Base-by-base conservation (phyloP, 257 asterid genomes). In the Datura wrightii region DNA sequence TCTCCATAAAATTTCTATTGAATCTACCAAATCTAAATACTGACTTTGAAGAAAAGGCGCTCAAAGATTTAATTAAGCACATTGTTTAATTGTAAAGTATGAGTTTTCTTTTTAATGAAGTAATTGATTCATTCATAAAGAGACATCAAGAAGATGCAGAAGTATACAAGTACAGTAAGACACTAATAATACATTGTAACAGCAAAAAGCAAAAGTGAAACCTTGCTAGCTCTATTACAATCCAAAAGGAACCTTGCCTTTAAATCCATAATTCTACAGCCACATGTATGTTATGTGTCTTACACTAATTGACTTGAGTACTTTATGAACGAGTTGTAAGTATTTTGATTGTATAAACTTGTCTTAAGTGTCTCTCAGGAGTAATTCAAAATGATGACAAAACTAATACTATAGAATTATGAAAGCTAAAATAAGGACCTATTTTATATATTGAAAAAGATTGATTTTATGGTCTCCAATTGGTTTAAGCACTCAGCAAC, bases 251-350 rank as follows among this genome's bases (percentile, higher is more conserved):
- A n/a, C n/a, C 11, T 48, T 48, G 19, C 59, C 19, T 46, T 66
- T 18, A 56, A 60, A 84, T 84, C 85, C 74, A n/a, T 1, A 5
- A 9, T 82, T 62, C 50, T 65, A 56, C 14, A 24, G 46, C 62
- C 24, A 55, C 62, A 5, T 55, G n/a, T 15, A 55, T 55, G 3
- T 56, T 56, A 15, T 56, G 62, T 56, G 15, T 56, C 62, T 56
- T n/a, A 15, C 31, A 8, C 62, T 56, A 56, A 56, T 56, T 56
- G 62, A 56, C 24, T 56, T 56, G 62, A 56, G 31, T 56, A 56
- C 62, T 56, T 56, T 5, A 18, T 56, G 24, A 24, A 56, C 18
- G 62, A 56, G 62, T 56, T 6, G 62, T 16, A 56, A 16, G 62
- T 56, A 56, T 56, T 56, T 56, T 56, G 62, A 24, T 56, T 16